Evolutionary conservation across 164 flowering plant genomes (phyloP).

Genomic region (Dillenia turbinata): DNA sequence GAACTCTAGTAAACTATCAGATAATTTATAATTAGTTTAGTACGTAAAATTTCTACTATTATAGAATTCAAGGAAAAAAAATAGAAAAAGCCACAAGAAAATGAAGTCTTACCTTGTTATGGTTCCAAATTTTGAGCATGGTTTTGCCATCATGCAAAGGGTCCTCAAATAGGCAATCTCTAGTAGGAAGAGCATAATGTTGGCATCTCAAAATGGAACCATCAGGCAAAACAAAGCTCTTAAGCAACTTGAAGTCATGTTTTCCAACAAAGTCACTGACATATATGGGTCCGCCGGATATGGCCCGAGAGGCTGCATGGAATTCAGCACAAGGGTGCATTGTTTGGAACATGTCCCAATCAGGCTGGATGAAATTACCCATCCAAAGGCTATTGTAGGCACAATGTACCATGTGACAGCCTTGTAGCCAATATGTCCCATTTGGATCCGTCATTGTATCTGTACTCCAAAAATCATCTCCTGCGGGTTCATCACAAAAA

Average conservation of each 20-base stretch:
- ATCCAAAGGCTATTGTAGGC: conserved; percentile 85
- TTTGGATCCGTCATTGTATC: conserved; percentile 73
- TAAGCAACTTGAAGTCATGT: conserved; percentile 29
- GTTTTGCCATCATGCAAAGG: conserved; percentile 39
- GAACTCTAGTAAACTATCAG: conserved; percentile 38
- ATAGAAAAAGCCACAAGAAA: not conserved
- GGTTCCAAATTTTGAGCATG: conserved; percentile 50
- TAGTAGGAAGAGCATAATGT: conserved; percentile 28
- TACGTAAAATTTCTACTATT: not conserved
- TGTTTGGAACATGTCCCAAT: conserved; percentile 86
- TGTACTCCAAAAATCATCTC: conserved; percentile 79
- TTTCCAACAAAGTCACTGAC: conserved; percentile 35
- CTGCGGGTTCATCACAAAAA: conserved; percentile 15
- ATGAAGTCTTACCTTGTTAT: conserved; percentile 28
- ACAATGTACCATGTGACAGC: conserved; percentile 80
- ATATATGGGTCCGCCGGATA: conserved; percentile 78
- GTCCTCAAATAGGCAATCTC: conserved; percentile 37
- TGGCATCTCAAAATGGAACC: conserved; percentile 32
- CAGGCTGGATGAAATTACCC: conserved; percentile 82
- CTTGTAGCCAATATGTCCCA: conserved; percentile 83
- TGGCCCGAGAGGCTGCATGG: conserved; percentile 82
- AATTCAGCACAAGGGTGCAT: conserved; percentile 72
- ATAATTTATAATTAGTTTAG: not conserved
- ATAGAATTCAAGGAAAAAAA: not conserved
- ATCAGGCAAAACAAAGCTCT: conserved; percentile 31